Evolutionary conservation across 2,329 filamentous ascomycete species (phyloP), one percentile per base, ranked within the genome.

Genomic region (Raffaelea ambrosiae): DNA sequence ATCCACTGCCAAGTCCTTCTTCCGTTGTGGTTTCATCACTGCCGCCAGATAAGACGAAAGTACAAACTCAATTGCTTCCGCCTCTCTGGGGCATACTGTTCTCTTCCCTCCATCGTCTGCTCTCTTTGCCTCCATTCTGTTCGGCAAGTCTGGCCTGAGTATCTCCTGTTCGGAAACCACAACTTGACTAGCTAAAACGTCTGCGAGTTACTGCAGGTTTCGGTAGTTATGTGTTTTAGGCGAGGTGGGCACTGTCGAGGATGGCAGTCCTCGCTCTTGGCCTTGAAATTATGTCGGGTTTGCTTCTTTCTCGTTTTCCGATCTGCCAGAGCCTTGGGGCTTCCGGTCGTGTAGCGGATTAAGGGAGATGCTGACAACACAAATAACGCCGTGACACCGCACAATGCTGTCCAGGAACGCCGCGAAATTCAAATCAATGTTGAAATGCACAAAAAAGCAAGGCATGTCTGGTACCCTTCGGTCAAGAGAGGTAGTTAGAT

Each of bases 341-440:
- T 46, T 20, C 23, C 22, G 33, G n/a, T 35, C 20, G 46, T 33
- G 38, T 29, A 26, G 40, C 33, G 40, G n/a, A 33, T 23, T 43
- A 46, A 39, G 49, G 48, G 29, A 39, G 31, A 50, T 47, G 48
- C 49, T 51, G 35, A 40, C 26, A 44, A 49, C 57, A 57, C 57
- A 54, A 35, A 45, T 47, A 57, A 57, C 58, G 56, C 57, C 57
- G 44, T 46, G 52, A 59, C 56, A 58, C 57, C 57, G 47, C 48
- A 56, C 53, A 43, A 59, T 59, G 57, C 57, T 51, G 44, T 52
- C 51, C 51, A 48, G 46, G 40, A 48, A 55, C 50, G 43, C 52
- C 54, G 51, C 40, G 23, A 23, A 38, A 20, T 36, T 46, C 40
- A 35, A 44, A 43, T 38, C 23, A 33, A 48, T 23, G 45, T 33